A percentile compares a stretch with the other conserved stretches of the same genome.
Evolutionary conservation across 768 basidiomycete genomes (phyloP).

Genomic region (Tricholoma bakamatsutake): DNA sequence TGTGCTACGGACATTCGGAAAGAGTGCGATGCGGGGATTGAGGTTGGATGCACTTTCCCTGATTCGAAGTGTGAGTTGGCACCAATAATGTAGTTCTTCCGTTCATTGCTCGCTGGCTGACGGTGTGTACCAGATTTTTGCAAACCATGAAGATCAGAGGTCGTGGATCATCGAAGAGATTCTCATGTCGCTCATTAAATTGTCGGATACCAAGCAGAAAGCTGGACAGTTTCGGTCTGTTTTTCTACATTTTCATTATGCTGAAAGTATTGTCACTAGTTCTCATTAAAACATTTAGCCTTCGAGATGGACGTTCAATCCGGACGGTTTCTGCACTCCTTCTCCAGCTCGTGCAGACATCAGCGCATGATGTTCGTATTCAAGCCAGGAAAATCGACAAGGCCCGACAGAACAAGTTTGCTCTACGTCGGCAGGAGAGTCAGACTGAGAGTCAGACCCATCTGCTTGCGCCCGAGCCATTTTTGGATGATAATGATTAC

Average conservation of each 20-base stretch:
- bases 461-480: conserved; percentile 32
- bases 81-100: background rate
- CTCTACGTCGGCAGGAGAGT: conserved; percentile 60
- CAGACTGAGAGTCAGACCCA: conserved; percentile 38
- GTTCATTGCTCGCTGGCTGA: background rate
- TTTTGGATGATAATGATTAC: conserved; percentile 62
- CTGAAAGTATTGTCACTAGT: conserved; percentile 1
- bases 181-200: conserved; percentile 79
- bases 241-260: background rate
- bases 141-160: conserved; percentile 84
- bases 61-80: conserved; percentile 69
- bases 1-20: conserved; percentile 64
- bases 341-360: conserved; percentile 94
- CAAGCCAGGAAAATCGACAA: conserved; percentile 59
- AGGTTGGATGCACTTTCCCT: conserved; percentile 78
- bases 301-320: conserved; percentile 87
- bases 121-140: conserved; percentile 63
- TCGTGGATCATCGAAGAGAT: conserved; percentile 99
- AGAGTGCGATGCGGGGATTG: conserved; percentile 75
- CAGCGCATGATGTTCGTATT: conserved; percentile 80
- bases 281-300: conserved; percentile 34
- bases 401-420: conserved; percentile 53
- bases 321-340: conserved; percentile 91
- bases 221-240: conserved; percentile 84
- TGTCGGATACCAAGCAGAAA: conserved; percentile 85